These are phyloP conservation scores for Cutaneotrichosporon dermatis DNA, from an alignment of 1,284 basidiomycete species.

Conservation along the genomic window DNA sequence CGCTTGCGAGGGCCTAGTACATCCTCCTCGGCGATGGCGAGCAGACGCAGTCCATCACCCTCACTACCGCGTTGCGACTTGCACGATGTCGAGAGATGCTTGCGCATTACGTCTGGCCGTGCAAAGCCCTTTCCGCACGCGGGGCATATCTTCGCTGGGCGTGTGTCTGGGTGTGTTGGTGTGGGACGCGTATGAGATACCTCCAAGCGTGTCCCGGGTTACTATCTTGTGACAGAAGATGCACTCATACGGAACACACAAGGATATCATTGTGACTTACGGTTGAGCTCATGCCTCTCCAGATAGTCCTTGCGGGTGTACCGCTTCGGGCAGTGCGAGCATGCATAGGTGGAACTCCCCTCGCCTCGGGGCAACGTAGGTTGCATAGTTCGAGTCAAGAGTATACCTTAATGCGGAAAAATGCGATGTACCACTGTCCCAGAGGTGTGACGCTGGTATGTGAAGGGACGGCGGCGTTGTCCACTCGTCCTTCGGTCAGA, in stretches of 20 bases:
- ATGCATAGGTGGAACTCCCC: conserved; percentile 16
- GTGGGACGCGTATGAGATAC: neutral
- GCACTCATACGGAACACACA: too few relatives aligned
- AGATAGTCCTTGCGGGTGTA: conserved; percentile 24
- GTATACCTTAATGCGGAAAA: too few relatives aligned
- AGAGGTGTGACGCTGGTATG: too few relatives aligned
- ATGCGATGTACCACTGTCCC: too few relatives aligned
- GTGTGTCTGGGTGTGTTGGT: conserved; percentile 13
- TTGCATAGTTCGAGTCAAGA: neutral
- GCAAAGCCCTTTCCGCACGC: conserved; percentile 25
- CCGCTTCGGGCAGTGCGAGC: conserved; percentile 20
- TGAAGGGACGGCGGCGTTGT: too few relatives aligned
- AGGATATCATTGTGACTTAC: conserved; percentile 9
- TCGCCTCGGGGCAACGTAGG: conserved; percentile 10
- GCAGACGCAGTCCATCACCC: conserved; percentile 13
- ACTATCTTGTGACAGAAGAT: too few relatives aligned
- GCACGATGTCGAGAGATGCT: conserved; percentile 25
- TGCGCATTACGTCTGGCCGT: conserved; percentile 22
- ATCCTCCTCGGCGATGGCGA: conserved; percentile 20
- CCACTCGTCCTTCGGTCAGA: too few relatives aligned
- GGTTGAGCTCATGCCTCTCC: conserved; percentile 23
- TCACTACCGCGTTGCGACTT: conserved; percentile 18
- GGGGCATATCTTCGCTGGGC: conserved; percentile 17
- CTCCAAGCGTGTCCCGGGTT: too few relatives aligned
- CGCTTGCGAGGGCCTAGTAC: conserved; percentile 20